Base-by-base conservation (phyloP, 805 yeast species). In the Saturnispora sanitii region DNA sequence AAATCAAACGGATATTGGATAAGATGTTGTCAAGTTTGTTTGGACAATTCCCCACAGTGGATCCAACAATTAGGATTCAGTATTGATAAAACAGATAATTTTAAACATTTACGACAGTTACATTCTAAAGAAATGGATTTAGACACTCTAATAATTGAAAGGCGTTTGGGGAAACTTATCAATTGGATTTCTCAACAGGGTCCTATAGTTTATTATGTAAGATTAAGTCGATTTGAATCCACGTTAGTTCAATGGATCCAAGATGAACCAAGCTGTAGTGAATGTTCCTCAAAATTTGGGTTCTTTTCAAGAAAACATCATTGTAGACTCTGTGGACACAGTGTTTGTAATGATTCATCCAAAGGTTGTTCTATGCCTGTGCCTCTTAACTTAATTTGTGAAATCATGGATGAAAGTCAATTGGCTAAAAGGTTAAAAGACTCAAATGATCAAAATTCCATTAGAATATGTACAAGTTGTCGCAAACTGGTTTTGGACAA, bases 271-370 rank as follows among this genome's bases (percentile, higher is more conserved):
- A 61, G 65, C 41, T 90, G 98, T 55, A 65, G 70, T 6, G 62
- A 82, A 6, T 90, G 98, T 52, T 57, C 64, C 12, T 64, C 67
- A 11, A 51, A 54, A 23, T 92, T 86, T 56, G 65, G 70, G 9
- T 60, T 75, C 11, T 38, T 49, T 0, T 49, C 72, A 19, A 64
- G 96, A 38, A 84, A 81, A 48, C 97, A 92, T 56, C 98, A 90
- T 57, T 92, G 98, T 58, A 65, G 97, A 28, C 58, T 87, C 20
- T 90, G 98, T 64, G 97, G 97, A 0, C 54, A 60, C 21, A 74
- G 82, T 1, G 84, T 86, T 0, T 90, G 96, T 61, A 94, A 81
- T 20, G 79, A 78, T 48, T 50, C 57, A 38, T 61, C 45, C 37
- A 70, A 66, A 7, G 78, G 65, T 12, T 90, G 98, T 56, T 86